phyloP scores from a whole-genome alignment of 2,329 filamentous ascomycete genomes.

The Neocatenulostroma microsporum region DNA sequence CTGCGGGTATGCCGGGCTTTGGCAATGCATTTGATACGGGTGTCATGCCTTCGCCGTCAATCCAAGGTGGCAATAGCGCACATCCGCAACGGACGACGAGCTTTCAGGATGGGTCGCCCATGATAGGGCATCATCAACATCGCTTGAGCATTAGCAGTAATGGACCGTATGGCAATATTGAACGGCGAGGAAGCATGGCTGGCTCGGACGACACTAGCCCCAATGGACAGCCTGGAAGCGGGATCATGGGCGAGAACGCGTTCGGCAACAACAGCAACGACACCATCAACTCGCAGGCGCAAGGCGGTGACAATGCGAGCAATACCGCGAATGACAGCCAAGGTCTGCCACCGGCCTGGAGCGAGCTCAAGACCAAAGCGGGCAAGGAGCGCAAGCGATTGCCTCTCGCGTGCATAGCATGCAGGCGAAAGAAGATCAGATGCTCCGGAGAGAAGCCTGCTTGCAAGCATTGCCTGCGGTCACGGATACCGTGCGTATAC shows the following conservation, averaged over 20 bases:
- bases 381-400: conserved; percentile 92
- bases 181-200: conserved; percentile 20
- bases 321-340: neutral
- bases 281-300: conserved; percentile 5
- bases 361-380: conserved; percentile 54
- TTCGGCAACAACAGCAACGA: conserved; percentile 10
- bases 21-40: conserved; percentile 13
- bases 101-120: conserved; percentile 15
- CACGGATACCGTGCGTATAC: conserved; percentile 92
- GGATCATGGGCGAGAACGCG: conserved; percentile 9
- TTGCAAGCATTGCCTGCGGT: conserved; percentile 91
- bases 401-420: conserved; percentile 90
- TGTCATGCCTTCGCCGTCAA: conserved; percentile 12
- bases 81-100: conserved; percentile 5
- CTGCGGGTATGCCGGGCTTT: conserved; percentile 7
- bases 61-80: conserved; percentile 2
- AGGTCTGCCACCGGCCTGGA: conserved; percentile 37
- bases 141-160: conserved; percentile 26
- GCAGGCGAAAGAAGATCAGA: conserved; percentile 92
- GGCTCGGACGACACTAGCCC: conserved; percentile 27
- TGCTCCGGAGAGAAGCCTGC: conserved; percentile 97
- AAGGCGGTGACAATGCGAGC: conserved; percentile 6
- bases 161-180: conserved; percentile 14
- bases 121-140: conserved; percentile 17
- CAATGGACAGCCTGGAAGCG: conserved; percentile 2